A percentile compares a stretch with the other conserved stretches of the same genome.
Evolutionary conservation across 208 protist species (phyloP).

Genomic region (Trypanosoma avium): DNA sequence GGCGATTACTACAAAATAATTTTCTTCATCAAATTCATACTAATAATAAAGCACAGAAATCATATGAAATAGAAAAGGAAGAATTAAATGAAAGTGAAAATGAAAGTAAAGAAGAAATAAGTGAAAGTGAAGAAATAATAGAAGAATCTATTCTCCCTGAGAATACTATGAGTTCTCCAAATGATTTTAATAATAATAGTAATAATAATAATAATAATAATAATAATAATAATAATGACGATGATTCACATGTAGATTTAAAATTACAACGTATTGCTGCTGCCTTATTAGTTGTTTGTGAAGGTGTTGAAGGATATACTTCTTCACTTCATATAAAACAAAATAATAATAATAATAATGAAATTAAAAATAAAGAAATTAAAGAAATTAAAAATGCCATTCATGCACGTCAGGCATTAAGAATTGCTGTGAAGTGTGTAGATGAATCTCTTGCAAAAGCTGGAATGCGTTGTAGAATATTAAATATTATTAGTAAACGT

Average conservation of each 20-base stretch:
- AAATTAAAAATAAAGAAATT: not conserved
- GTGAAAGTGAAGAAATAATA: not conserved
- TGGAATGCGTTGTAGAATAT: not conserved
- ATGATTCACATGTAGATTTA: not conserved
- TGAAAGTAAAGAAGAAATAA: not conserved
- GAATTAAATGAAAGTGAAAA: not conserved
- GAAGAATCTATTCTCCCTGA: not conserved
- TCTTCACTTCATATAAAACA: too few species aligned
- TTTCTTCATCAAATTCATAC: not conserved
- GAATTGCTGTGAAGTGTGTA: not conserved
- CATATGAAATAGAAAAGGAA: too few species aligned
- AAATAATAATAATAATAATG: not conserved
- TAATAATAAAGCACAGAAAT: not conserved
- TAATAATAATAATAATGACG: not conserved
- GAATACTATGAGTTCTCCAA: not conserved
- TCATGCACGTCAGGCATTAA: not conserved
- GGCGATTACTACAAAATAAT: not conserved
- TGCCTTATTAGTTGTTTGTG: not conserved
- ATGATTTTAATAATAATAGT: not conserved
- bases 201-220: not conserved
- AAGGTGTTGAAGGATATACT: not conserved
- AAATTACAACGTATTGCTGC: not conserved
- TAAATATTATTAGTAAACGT: not conserved
- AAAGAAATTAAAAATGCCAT: not conserved
- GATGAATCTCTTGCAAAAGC: not conserved